Conservation (phyloP, 2,329 filamentous ascomycete genomes). For the Hymenoscyphus fructigenus region DNA sequence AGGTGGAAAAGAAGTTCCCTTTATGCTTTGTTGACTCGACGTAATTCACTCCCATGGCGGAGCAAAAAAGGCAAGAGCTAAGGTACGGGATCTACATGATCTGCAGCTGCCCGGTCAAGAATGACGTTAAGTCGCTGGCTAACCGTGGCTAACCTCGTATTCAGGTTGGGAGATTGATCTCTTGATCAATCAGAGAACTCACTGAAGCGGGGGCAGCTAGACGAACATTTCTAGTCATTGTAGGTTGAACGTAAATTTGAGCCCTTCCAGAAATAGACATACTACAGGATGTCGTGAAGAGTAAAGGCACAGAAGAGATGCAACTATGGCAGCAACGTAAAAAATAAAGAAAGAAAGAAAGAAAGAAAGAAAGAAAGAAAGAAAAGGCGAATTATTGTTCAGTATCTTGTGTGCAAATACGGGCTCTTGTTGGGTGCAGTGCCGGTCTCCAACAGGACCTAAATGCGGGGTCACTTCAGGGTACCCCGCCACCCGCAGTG, state of each 20-base stretch:
- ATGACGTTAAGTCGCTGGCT: not conserved
- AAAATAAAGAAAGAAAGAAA: no score
- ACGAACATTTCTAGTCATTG: not conserved
- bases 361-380: no score
- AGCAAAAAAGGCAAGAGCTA: not conserved
- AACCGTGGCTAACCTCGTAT: not conserved
- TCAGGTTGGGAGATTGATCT: not conserved
- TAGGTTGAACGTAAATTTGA: not conserved
- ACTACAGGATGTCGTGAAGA: no score
- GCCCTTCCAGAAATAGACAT: not conserved
- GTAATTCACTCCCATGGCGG: not conserved
- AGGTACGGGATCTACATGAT: not conserved
- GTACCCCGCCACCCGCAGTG: no score
- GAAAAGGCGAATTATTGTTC: no score
- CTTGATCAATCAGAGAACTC: not conserved
- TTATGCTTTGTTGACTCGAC: not conserved
- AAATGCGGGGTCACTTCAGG: no score
- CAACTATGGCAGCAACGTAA: no score
- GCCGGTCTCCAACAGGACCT: no score
- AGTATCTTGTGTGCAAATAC: no score
- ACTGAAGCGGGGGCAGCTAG: not conserved
- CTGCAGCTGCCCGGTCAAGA: conserved; percentile 1
- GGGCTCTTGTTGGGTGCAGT: no score
- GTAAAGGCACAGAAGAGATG: no score
- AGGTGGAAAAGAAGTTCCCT: not conserved